Conservation (phyloP, 495 filamentous ascomycete species). For the Xylaria scruposa region DNA sequence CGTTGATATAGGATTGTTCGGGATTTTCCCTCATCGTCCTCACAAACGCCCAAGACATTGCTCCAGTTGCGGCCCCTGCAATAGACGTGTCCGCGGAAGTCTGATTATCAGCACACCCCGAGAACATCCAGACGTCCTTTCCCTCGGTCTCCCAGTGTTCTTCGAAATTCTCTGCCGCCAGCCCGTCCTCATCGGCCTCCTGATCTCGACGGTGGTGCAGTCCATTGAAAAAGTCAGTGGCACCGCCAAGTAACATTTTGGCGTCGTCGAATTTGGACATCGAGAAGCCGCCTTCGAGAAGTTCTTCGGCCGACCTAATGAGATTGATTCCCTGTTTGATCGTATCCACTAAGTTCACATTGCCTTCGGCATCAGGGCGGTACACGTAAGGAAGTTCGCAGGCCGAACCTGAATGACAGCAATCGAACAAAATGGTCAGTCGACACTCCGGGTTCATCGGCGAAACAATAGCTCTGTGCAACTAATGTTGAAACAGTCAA, state of each 20-base stretch:
- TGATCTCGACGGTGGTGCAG: slow-evolving; percentile 50
- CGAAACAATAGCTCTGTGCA: slow-evolving; percentile 56
- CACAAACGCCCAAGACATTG: slow-evolving; percentile 65
- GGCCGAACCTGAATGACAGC: slow-evolving; percentile 68
- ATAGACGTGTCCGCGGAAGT: slow-evolving; percentile 66
- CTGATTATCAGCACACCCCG: slow-evolving; percentile 65
- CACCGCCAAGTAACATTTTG: slow-evolving; percentile 59
- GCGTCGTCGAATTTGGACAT: slow-evolving; percentile 56
- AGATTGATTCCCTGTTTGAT: slow-evolving; percentile 59
- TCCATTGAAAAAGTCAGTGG: slow-evolving; percentile 60
- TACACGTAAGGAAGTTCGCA: slow-evolving; percentile 66
- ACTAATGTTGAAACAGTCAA: slow-evolving; percentile 31
- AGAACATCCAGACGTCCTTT: slow-evolving; percentile 66
- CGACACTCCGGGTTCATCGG: slow-evolving; percentile 50
- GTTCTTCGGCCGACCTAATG: slow-evolving; percentile 45
- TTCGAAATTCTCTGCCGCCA: slow-evolving; percentile 58
- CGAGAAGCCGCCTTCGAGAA: neutral
- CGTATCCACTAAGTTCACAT: slow-evolving; percentile 62
- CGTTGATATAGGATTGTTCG: no score
- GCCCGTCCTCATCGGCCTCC: slow-evolving; percentile 51
- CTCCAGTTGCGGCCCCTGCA: slow-evolving; percentile 56
- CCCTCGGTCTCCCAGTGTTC: slow-evolving; percentile 61
- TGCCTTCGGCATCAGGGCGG: slow-evolving; percentile 59
- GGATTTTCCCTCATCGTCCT: slow-evolving; percentile 56
- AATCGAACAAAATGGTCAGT: slow-evolving; percentile 66